phyloP scores from a whole-genome alignment of 805 yeast species.

The Candida easanensis region DNA sequence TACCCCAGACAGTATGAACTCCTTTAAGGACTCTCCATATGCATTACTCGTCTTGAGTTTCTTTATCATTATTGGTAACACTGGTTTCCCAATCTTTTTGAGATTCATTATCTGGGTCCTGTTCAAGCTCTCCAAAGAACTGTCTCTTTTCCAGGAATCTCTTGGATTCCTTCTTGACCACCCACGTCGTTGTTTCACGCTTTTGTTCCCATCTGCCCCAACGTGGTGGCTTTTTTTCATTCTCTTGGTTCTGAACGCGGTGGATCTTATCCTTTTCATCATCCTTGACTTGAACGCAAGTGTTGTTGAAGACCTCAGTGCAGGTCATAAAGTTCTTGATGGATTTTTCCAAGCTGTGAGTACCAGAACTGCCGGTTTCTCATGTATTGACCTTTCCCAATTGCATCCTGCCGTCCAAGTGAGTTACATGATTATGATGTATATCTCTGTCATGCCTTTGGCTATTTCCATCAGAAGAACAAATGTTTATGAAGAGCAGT shows the following conservation, averaged over 20 bases:
- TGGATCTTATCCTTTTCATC: slow-evolving; percentile 79
- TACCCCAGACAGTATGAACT: slow-evolving; percentile 74
- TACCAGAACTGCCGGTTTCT: slow-evolving; percentile 92
- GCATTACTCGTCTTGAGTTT: slow-evolving; percentile 60
- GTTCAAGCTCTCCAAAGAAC: slow-evolving; percentile 62
- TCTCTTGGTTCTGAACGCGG: slow-evolving; percentile 64
- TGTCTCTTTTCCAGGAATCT: slow-evolving; percentile 67
- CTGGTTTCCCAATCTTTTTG: slow-evolving; percentile 86
- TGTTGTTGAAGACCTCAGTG: slow-evolving; percentile 51
- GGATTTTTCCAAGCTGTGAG: slow-evolving; percentile 90
- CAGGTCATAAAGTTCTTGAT: slow-evolving; percentile 69
- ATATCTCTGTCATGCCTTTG: slow-evolving; percentile 91
- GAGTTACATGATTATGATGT: slow-evolving; percentile 95
- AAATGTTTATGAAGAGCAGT: slow-evolving; percentile 96
- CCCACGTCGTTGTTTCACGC: slow-evolving; percentile 94
- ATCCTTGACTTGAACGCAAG: slow-evolving; percentile 64
- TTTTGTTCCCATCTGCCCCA: slow-evolving; percentile 86
- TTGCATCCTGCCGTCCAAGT: slow-evolving; percentile 92
- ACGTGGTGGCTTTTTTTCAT: slow-evolving; percentile 92
- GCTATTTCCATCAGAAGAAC: slow-evolving; percentile 97
- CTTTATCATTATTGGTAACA: slow-evolving; percentile 87
- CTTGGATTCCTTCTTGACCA: slow-evolving; percentile 86
- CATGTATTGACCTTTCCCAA: slow-evolving; percentile 63
- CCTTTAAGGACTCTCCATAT: slow-evolving; percentile 64
- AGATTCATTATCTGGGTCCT: slow-evolving; percentile 81